Evolutionary conservation across 192 early-diverging fungal genomes (phyloP).

Genomic region (Kappamyces sp.): DNA sequence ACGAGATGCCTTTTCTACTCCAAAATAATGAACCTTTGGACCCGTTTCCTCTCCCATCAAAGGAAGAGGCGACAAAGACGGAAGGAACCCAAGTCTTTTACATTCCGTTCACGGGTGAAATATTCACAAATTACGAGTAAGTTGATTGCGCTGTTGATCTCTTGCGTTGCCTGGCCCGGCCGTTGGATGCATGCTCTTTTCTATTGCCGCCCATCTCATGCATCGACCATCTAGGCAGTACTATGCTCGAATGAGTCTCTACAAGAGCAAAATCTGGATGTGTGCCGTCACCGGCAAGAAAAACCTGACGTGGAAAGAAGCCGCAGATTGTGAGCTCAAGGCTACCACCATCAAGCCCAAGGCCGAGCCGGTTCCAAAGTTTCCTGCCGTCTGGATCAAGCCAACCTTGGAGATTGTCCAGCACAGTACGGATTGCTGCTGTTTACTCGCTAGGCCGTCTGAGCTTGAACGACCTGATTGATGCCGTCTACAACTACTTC

Average conservation of each 20-base stretch:
- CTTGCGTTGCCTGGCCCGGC: slow-evolving; percentile 6
- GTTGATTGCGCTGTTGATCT: background rate
- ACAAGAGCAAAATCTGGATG: slow-evolving; percentile 68
- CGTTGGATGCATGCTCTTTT: background rate
- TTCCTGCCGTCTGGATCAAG: slow-evolving; percentile 61
- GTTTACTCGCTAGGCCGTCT: slow-evolving; percentile 34
- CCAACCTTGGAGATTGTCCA: slow-evolving; percentile 61
- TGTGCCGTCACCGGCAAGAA: slow-evolving; percentile 70
- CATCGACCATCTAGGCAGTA: slow-evolving; percentile 54
- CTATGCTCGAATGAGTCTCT: slow-evolving; percentile 57
- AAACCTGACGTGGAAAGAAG: slow-evolving; percentile 75
- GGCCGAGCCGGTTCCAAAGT: slow-evolving; percentile 18
- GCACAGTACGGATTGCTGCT: slow-evolving; percentile 47
- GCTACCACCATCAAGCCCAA: slow-evolving; percentile 57
- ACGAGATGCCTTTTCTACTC: too few species aligned
- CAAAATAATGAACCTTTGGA: background rate
- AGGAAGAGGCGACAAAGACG: background rate
- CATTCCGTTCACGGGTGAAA: slow-evolving; percentile 43
- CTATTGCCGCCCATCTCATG: background rate
- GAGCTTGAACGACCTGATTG: slow-evolving; percentile 55
- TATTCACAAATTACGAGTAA: slow-evolving; percentile 44
- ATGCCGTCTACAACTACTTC: slow-evolving; percentile 55
- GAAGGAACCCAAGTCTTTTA: slow-evolving; percentile 29
- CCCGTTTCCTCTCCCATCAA: slow-evolving; percentile 1
- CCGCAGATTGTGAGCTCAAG: slow-evolving; percentile 66